Conservation (phyloP, 1,284 basidiomycete species). For the Trichosporon sp. region DNA sequence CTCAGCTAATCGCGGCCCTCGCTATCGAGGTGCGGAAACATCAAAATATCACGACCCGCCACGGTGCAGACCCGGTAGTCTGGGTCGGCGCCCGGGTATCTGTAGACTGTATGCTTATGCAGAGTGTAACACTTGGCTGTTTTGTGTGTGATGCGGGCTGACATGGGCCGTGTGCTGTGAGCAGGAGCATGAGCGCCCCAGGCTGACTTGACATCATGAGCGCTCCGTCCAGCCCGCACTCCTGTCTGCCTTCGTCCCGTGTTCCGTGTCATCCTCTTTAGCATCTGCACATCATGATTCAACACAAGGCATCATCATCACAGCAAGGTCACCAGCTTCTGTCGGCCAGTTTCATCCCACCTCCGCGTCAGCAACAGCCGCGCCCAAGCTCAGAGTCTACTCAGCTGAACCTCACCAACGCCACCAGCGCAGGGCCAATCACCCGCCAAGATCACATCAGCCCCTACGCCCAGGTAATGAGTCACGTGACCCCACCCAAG, state of each 20-base stretch:
- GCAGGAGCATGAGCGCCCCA: not conserved
- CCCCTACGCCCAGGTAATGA: not conserved
- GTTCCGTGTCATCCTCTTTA: too few species aligned
- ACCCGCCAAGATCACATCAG: not conserved
- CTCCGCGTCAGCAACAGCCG: not conserved
- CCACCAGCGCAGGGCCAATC: not conserved
- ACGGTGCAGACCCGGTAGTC: not conserved
- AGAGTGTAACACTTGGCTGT: constrained; percentile 1
- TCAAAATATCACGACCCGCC: not conserved
- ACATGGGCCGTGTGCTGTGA: not conserved
- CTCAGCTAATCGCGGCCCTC: not conserved
- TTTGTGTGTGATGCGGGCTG: not conserved
- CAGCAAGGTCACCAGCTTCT: too few species aligned
- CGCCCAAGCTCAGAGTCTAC: not conserved
- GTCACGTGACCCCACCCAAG: not conserved
- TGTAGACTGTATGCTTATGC: constrained; percentile 4
- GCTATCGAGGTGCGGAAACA: not conserved
- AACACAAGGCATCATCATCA: too few species aligned
- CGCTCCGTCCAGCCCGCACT: not conserved
- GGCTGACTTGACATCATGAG: not conserved
- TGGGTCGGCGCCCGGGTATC: not conserved
- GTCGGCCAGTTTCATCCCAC: too few species aligned
- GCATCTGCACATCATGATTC: too few species aligned
- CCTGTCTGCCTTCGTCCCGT: too few species aligned
- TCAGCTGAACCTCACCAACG: too few species aligned